Evolutionary conservation across 352 stramenopile species (phyloP).

Genomic region (Blastocystis sp.): DNA sequence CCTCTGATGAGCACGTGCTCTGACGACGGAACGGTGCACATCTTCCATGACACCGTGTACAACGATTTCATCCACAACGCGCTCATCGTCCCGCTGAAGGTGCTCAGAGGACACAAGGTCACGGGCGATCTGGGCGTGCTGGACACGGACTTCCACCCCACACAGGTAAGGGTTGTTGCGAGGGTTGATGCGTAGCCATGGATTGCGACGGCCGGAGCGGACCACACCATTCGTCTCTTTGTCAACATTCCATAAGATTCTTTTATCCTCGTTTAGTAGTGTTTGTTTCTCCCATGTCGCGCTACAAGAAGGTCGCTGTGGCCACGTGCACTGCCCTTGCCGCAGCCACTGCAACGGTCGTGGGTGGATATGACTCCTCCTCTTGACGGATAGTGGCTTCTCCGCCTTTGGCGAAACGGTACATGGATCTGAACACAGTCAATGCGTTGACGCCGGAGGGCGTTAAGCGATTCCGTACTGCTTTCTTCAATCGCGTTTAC

Average conservation of each 20-base stretch:
- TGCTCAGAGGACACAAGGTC: constrained; percentile 90
- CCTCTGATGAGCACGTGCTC: constrained; percentile 97
- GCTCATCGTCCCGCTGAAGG: constrained; percentile 98
- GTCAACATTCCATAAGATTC: constrained; percentile 87
- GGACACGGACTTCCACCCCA: constrained; percentile 92
- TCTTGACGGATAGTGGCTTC: not conserved
- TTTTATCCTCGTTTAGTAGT: constrained; percentile 2
- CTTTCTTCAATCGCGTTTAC: not conserved
- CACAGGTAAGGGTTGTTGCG: constrained; percentile 85
- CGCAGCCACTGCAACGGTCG: not conserved
- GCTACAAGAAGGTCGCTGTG: not conserved
- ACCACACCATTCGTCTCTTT: constrained; percentile 92
- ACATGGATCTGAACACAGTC: not conserved
- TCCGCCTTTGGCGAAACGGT: not conserved
- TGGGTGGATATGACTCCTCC: too few species aligned
- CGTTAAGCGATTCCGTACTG: not conserved
- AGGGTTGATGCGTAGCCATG: constrained; percentile 79
- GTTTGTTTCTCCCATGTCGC: constrained; percentile 15
- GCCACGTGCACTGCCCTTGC: not conserved
- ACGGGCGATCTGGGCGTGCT: constrained; percentile 90
- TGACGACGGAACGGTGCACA: constrained; percentile 96
- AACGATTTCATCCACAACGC: constrained; percentile 98
- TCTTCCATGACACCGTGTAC: constrained; percentile 99
- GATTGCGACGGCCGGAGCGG: constrained; percentile 90
- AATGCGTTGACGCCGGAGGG: not conserved